phyloP scores from a whole-genome alignment of 768 basidiomycete species.

The Chalciporus chontae region DNA sequence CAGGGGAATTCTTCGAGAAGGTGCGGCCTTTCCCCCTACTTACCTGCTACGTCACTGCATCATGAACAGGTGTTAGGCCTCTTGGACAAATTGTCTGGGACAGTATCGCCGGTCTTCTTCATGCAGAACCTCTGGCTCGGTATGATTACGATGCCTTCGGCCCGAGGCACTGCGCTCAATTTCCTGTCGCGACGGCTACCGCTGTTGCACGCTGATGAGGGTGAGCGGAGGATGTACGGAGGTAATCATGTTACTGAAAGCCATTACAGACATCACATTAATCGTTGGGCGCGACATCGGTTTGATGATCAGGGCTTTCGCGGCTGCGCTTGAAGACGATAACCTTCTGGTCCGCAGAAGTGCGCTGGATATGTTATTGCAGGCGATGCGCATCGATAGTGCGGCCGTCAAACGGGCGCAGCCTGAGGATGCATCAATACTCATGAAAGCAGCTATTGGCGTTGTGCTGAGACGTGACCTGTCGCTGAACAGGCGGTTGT shows the following conservation, averaged over 20 bases:
- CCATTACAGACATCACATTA: constrained; percentile 51
- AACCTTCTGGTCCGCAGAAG: constrained; percentile 87
- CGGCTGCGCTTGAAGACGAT: constrained; percentile 89
- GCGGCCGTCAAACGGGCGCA: constrained; percentile 65
- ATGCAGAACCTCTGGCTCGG: constrained; percentile 94
- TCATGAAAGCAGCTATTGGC: constrained; percentile 82
- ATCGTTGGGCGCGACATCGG: constrained; percentile 87
- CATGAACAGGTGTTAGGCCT: constrained; percentile 64
- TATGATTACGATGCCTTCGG: constrained; percentile 84
- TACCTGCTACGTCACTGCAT: constrained; percentile 8
- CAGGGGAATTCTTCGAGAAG: constrained; percentile 95
- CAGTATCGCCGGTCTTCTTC: constrained; percentile 86
- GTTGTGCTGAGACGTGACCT: constrained; percentile 92
- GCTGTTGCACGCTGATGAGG: constrained; percentile 63
- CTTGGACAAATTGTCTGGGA: constrained; percentile 77
- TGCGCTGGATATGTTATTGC: constrained; percentile 79
- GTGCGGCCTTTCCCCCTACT: constrained; percentile 29
- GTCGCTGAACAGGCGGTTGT: constrained; percentile 88
- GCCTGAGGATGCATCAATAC: constrained; percentile 68
- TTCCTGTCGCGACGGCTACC: constrained; percentile 83
- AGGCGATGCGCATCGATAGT: constrained; percentile 73
- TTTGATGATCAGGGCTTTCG: constrained; percentile 90
- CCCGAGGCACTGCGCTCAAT: constrained; percentile 83
- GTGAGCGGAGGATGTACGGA: constrained; percentile 34
- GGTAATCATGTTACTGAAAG: constrained; percentile 5